phyloP scores from a whole-genome alignment of 768 basidiomycete genomes.

The Suillus tomentosus region DNA sequence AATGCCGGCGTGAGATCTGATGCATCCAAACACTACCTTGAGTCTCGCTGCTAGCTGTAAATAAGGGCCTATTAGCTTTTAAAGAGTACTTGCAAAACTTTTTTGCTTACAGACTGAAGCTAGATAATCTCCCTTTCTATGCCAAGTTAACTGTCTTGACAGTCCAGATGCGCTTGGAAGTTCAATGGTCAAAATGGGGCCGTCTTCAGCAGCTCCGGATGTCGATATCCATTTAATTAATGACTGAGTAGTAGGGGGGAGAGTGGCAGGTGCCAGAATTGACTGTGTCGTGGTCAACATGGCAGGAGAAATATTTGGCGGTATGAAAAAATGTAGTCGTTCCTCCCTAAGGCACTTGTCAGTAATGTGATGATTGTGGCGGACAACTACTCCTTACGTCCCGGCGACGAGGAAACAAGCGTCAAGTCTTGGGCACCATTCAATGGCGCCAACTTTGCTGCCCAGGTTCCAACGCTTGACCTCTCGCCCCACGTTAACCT shows the following conservation, averaged over 20 bases:
- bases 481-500: conserved; percentile 85
- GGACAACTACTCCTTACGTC: conserved; percentile 54
- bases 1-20: conserved; percentile 89
- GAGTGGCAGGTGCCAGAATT: conserved; percentile 62
- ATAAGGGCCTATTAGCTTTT: conserved; percentile 16
- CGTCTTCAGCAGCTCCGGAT: conserved; percentile 49
- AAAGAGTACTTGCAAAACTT: background rate
- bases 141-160: conserved; percentile 87
- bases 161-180: conserved; percentile 68
- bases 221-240: conserved; percentile 71
- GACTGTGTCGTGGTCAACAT: conserved; percentile 60
- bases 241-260: conserved; percentile 62
- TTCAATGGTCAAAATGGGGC: conserved; percentile 59
- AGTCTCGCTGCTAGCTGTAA: conserved; percentile 59
- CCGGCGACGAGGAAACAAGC: conserved; percentile 78
- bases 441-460: conserved; percentile 77
- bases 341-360: conserved; percentile 63
- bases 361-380: conserved; percentile 11
- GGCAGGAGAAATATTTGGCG: conserved; percentile 70
- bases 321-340: conserved; percentile 75
- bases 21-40: conserved; percentile 95
- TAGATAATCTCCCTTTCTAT: conserved; percentile 92
- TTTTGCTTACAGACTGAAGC: conserved; percentile 85
- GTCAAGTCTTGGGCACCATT: conserved; percentile 92
- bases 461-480: conserved; percentile 85